Conservation (phyloP, 2,329 filamentous ascomycete genomes). For the Apiospora phragmitis region DNA sequence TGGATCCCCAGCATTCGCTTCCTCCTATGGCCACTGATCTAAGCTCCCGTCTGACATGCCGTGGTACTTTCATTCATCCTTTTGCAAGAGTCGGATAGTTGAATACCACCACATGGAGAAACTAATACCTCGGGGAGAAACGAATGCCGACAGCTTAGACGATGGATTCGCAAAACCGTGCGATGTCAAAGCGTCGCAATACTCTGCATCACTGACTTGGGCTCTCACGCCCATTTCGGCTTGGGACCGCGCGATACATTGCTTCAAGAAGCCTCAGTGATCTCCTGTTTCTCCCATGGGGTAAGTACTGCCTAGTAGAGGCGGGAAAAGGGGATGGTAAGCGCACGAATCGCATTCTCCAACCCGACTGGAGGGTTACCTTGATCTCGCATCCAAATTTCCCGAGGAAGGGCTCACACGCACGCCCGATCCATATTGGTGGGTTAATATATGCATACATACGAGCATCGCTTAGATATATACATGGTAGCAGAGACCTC, state of each 20-base stretch:
- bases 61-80: neutral
- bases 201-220: neutral
- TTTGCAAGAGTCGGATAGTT: neutral
- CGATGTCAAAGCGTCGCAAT: neutral
- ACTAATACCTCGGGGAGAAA: neutral
- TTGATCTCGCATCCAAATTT: neutral
- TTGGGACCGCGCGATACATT: neutral
- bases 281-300: neutral
- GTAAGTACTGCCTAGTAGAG: neutral
- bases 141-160: neutral
- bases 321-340: neutral
- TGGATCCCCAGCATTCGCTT: neutral
- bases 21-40: no score
- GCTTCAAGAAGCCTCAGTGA: neutral
- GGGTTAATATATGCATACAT: no score
- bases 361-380: neutral
- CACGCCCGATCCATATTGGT: no score
- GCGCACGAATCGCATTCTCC: neutral
- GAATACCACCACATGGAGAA: no score
- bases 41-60: neutral
- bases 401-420: neutral
- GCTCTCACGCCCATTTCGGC: no score
- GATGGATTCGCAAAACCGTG: neutral
- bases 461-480: no score
- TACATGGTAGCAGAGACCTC: no score